A percentile compares a stretch with the other conserved stretches of the same genome.
Conservation (phyloP, 2,329 filamentous ascomycete species). For the Fusarium nygamai region DNA sequence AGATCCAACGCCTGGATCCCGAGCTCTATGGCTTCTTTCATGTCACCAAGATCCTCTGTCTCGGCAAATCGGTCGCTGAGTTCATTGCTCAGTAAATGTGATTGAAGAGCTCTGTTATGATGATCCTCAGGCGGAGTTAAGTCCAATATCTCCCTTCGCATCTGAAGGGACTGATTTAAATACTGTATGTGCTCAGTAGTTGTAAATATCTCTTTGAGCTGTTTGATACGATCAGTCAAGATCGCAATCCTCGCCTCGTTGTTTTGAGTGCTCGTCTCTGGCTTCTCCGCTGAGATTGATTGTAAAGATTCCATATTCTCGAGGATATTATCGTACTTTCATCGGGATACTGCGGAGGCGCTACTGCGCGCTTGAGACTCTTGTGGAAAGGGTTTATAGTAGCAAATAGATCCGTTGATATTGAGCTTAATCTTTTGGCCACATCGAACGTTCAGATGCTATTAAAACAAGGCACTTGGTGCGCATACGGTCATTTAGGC, state of each 20-base stretch:
- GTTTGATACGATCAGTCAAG: background rate
- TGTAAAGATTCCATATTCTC: background rate
- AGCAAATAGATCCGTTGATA: background rate
- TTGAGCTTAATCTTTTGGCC: background rate
- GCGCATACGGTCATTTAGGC: no score
- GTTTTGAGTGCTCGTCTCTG: accelerated
- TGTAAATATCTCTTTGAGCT: background rate
- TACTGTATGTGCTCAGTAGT: background rate
- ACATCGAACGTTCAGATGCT: background rate
- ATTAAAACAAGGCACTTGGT: accelerated
- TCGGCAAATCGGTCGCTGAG: background rate
- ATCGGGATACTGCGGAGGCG: no score
- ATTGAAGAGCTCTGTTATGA: background rate
- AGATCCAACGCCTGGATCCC: background rate
- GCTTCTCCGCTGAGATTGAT: accelerated
- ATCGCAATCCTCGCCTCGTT: background rate
- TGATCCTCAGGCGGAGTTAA: accelerated
- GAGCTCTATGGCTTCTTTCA: background rate
- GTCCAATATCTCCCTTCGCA: background rate
- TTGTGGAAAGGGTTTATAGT: background rate
- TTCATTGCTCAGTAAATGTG: background rate
- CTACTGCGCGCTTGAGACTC: accelerated
- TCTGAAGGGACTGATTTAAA: background rate
- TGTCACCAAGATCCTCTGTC: background rate
- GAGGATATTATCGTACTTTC: accelerated